Conservation (phyloP, 2,329 filamentous ascomycete species). For the Xylariaceae sp. region DNA sequence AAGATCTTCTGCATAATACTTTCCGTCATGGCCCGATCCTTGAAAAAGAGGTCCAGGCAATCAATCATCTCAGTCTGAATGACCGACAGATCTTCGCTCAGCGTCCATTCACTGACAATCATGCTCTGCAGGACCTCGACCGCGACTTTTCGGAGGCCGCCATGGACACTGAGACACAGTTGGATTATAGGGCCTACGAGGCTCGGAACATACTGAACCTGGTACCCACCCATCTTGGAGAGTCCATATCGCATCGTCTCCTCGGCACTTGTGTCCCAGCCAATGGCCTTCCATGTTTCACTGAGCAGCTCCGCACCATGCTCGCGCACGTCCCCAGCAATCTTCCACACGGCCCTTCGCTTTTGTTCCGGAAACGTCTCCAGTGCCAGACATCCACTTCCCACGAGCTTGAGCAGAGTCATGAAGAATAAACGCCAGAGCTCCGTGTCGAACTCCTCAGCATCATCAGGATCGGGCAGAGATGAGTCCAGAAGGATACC, state of each 20-base stretch:
- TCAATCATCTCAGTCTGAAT: constrained; percentile 97
- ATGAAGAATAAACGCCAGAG: constrained; percentile 93
- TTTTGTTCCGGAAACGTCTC: constrained; percentile 98
- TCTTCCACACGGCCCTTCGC: constrained; percentile 94
- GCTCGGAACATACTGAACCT: constrained; percentile 94
- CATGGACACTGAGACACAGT: constrained; percentile 90
- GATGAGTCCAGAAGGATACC: constrained; percentile 76
- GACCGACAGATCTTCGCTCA: constrained; percentile 85
- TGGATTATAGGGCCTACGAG: constrained; percentile 89
- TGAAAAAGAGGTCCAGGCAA: constrained; percentile 83
- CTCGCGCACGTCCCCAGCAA: constrained; percentile 92
- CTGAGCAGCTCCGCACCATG: constrained; percentile 81
- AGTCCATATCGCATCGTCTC: constrained; percentile 74
- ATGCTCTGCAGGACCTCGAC: constrained; percentile 94
- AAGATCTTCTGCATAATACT: constrained; percentile 90
- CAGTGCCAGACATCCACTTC: constrained; percentile 79
- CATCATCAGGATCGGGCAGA: constrained; percentile 83
- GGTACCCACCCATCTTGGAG: constrained; percentile 85
- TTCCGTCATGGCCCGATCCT: constrained; percentile 80
- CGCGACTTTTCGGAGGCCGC: constrained; percentile 81
- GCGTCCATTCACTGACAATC: constrained; percentile 96
- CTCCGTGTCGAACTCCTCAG: constrained; percentile 86
- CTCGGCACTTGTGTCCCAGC: constrained; percentile 84
- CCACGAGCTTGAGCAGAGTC: constrained; percentile 81
- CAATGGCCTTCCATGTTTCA: constrained; percentile 88